Base-by-base conservation (phyloP, 2,329 filamentous ascomycete species). In the Aspergillus pseudonomiae region DNA sequence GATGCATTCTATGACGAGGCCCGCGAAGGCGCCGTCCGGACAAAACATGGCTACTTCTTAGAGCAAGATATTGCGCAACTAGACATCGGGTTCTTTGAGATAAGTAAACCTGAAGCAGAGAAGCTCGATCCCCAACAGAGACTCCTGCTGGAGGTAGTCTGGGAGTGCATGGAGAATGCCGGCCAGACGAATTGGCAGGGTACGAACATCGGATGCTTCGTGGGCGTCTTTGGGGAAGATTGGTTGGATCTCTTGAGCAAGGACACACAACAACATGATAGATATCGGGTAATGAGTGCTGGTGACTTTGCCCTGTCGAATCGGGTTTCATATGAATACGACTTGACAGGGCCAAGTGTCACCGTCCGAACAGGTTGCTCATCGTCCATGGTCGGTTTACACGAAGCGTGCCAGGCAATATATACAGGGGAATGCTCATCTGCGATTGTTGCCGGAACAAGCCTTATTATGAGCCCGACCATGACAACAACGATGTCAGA, bases 301-400 rank as follows among this genome's bases (percentile, higher is more conserved):
- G 66, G 67, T 2, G 63, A 68, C 6, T 73, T 70, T 36, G 63
- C 65, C 3, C 52, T 73, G 5, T 60, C 71, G 11, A 74, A 73
- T 30, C 67, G 71, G 1, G 41, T 74, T 1, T 74, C 71, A 0
- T 72, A 70, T 56, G 64, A 69, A 52, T 71, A 65, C 41, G 68
- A 74, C 54, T 50, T 74, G 0, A 30, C 43, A 24, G 70, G 69
- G 1, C 72, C 72, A 1, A 74, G 69, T 48, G 63, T 73, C 46
- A 67, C 66, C 1, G 63, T 79, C 2, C 69, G 72, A 16, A 80
- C 79, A 0, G 79, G 72, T 1, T 79, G 78, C 52, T 79, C 76
- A 0, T 73, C 76, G 0, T 71, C 75, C 1, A 57, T 80, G 10
- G 65, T 72, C 1, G 70, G 61, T 16, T 62, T 80, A 1, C 69